Percentiles rank a stretch among this genome's conserved stretches.
phyloP scores from a whole-genome alignment of 192 early-diverging fungal species.

The Rhizophagus prolifer region DNA sequence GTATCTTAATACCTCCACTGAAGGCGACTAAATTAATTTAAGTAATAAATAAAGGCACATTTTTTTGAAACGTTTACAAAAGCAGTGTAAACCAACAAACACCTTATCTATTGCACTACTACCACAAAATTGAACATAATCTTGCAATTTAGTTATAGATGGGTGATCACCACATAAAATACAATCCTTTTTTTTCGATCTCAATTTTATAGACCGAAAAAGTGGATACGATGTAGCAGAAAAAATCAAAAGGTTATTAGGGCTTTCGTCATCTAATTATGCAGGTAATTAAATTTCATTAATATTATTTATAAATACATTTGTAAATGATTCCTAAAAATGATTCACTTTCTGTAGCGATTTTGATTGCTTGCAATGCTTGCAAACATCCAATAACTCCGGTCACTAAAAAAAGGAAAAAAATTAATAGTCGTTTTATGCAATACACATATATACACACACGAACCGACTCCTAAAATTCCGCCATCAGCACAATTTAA shows the following conservation, averaged over 20 bases:
- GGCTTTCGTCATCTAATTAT: conserved; percentile 36
- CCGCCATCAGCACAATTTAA: conserved; percentile 91
- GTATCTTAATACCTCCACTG: conserved; percentile 27
- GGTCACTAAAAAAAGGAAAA: conserved; percentile 58
- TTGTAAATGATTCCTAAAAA: conserved; percentile 40
- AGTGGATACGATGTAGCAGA: conserved; percentile 68
- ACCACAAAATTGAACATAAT: conserved; percentile 93
- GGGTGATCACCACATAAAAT: conserved; percentile 85
- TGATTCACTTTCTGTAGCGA: conserved; percentile 53
- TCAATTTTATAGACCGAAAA: conserved; percentile 80
- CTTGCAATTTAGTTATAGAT: conserved; percentile 76
- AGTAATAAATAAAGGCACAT: not conserved
- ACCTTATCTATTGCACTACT: conserved; percentile 75
- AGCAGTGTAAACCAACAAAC: conserved; percentile 27
- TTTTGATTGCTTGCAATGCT: conserved; percentile 91
- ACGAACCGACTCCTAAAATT: conserved; percentile 81
- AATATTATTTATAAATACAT: not conserved
- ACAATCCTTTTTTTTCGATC: conserved; percentile 69
- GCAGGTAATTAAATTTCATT: not conserved
- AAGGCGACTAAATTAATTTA: not conserved
- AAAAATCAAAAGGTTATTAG: conserved; percentile 76
- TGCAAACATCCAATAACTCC: conserved; percentile 91
- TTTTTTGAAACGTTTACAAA: conserved; percentile 1
- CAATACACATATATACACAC: not conserved
- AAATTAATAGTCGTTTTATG: not conserved